These are phyloP conservation scores for Lepraria neglecta DNA, from an alignment of 495 filamentous ascomycete species.

Conservation along the genomic window DNA sequence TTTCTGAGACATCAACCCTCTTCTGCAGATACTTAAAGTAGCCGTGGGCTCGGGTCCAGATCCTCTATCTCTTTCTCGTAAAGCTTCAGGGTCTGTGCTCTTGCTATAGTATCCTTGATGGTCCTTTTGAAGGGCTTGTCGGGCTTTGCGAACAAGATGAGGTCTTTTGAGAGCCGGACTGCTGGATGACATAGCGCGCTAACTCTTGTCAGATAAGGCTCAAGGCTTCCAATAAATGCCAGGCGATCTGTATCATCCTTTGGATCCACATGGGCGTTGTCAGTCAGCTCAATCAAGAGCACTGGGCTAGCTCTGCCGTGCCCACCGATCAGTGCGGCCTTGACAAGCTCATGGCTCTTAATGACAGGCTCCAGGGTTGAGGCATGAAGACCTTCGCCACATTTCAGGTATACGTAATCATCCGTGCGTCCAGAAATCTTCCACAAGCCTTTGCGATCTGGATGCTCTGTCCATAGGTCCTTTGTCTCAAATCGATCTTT, in stretches of 20 bases:
- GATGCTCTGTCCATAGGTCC: conserved; percentile 31
- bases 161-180: background rate
- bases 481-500: conserved; percentile 30
- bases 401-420: conserved; percentile 28
- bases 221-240: background rate
- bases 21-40: too few species aligned
- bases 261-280: background rate
- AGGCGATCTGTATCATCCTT: background rate
- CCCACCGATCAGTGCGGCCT: conserved; percentile 30
- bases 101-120: background rate
- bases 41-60: background rate
- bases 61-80: conserved; percentile 9
- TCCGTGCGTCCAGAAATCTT: conserved; percentile 28
- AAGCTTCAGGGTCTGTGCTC: background rate
- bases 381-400: conserved; percentile 30
- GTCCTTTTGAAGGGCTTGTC: background rate
- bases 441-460: conserved; percentile 27
- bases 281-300: conserved; percentile 27
- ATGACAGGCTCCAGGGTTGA: conserved; percentile 29
- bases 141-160: background rate
- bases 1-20: too few species aligned
- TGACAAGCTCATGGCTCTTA: conserved; percentile 26
- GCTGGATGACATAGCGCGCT: background rate
- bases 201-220: background rate
- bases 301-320: conserved; percentile 26